Evolutionary conservation across 169 alveolate genomes (phyloP), one percentile per base, ranked within the genome.

Genomic region (Plasmodium relictum): DNA sequence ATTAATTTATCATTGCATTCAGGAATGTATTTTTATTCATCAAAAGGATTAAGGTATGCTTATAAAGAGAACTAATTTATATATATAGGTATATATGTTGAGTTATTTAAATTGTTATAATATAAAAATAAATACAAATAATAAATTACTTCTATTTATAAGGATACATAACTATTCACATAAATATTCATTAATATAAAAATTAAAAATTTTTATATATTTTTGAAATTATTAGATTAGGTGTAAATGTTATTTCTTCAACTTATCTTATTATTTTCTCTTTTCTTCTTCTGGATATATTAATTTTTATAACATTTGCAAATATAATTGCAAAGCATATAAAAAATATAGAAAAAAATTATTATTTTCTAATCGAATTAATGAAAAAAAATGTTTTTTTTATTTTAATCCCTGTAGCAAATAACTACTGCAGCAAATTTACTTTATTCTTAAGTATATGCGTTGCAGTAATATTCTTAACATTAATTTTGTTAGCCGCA

Each of bases 11-110:
- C 74, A 0, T n/a, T 78, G 2, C 89, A 78, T 42, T 78, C 89
- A 1, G 89, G 89, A 14, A 45, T 78, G 65, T 78, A 78, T 45
- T 78, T 78, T 42, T 78, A 78, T 69, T 26, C 89, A 6, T 63
- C 89, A 22, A 78, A 78, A 68, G 89, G 89, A 26, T 72, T 78
- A 22, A 78, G 89, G 89, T 78, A 65, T 14, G 9, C 3, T 12
- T 3, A 9, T 7, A 59, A 59, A 24, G 18, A 9, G 58, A 1
- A 2, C 0, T 48, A 6, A 48, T 48, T n/a, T n/a, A 48, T 48
- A 48, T 14, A 48, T 9, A 2, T 48, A 48, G 6, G 5, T 4
- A 14, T 9, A 48, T 14, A 44, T 44, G 9, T 9, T 6, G 52
- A 44, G 52, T 31, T 31, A 31, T 31, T 31, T 2, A 31, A 31